Conservation (phyloP, 176 grass and related monocot species). For the Thalia dealbata region DNA sequence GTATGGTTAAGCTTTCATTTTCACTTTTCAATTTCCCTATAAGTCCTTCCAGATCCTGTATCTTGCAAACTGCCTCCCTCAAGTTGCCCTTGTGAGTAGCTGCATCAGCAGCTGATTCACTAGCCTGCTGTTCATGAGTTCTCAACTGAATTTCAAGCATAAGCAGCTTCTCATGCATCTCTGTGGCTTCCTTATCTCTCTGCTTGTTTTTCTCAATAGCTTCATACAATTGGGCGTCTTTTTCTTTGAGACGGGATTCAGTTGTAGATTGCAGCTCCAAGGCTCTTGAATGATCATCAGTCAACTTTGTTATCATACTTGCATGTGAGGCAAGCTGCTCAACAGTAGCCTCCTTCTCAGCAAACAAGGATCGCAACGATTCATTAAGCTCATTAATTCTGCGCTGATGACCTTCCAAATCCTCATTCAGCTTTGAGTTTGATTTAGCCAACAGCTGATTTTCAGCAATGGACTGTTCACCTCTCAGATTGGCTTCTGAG, state of each 20-base stretch:
- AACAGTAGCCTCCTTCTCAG: conserved; percentile 37
- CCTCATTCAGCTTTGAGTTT: conserved; percentile 47
- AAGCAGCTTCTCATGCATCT: conserved; percentile 62
- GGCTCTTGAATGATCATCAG: conserved; percentile 32
- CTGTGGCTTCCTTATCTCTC: conserved; percentile 66
- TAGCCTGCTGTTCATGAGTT: conserved; percentile 60
- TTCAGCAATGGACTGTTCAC: conserved; percentile 31
- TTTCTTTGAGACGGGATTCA: conserved; percentile 33
- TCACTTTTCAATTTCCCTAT: conserved; percentile 32
- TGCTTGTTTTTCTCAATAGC: conserved; percentile 20
- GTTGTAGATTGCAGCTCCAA: conserved; percentile 35
- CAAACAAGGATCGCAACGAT: conserved; percentile 20
- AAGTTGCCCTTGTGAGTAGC: conserved; percentile 37
- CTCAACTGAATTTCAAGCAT: conserved; percentile 60
- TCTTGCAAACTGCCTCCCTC: conserved; percentile 33
- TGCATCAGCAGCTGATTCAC: conserved; percentile 42
- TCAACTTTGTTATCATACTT: conserved; percentile 27
- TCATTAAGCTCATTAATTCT: conserved; percentile 43
- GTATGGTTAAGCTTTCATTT: conserved; percentile 44
- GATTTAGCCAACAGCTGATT: conserved; percentile 32
- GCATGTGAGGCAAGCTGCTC: conserved; percentile 22
- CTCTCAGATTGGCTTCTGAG: conserved; percentile 48
- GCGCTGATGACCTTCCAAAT: conserved; percentile 33
- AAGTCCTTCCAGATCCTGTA: conserved; percentile 38
- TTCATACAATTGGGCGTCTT: conserved; percentile 29